A percentile compares a stretch with the other conserved stretches of the same genome.
phyloP scores from a whole-genome alignment of 345 rosid genomes.

The Trapa incisa region DNA sequence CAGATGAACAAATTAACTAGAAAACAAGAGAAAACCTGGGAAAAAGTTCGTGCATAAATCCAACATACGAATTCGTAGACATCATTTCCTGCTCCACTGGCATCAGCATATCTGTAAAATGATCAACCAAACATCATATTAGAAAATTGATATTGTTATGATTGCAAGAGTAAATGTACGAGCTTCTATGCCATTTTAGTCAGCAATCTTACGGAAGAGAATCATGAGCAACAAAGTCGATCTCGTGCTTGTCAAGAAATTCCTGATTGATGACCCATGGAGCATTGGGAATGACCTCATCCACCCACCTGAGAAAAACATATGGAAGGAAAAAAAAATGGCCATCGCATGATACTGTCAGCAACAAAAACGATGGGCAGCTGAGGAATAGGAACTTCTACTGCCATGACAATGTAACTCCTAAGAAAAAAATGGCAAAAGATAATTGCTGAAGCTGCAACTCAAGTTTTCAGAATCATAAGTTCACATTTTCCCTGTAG shows the following conservation, averaged over 20 bases:
- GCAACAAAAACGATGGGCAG: too few relatives aligned
- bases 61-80: conserved; percentile 80
- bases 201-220: conserved; percentile 59
- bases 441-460: not conserved
- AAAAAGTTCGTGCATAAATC: not conserved
- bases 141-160: not conserved
- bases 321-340: too few relatives aligned
- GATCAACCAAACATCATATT: not conserved
- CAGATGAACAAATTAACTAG: not conserved
- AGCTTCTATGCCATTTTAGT: too few relatives aligned
- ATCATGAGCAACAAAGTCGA: conserved; percentile 82
- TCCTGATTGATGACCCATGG: conserved; percentile 85
- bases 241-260: conserved; percentile 64
- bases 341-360: too few relatives aligned
- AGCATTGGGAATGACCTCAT: conserved; percentile 83
- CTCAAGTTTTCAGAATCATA: too few relatives aligned
- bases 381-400: too few relatives aligned
- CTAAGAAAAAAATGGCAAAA: too few relatives aligned
- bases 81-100: conserved; percentile 76
- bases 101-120: conserved; percentile 63
- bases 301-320: conserved; percentile 57
- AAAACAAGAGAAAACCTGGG: not conserved
- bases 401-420: too few relatives aligned
- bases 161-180: too few relatives aligned
- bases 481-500: too few relatives aligned